Evolutionary conservation across 75 land plant species (phyloP), one percentile per base, ranked within the genome.

Genomic region (Pinus taeda): DNA sequence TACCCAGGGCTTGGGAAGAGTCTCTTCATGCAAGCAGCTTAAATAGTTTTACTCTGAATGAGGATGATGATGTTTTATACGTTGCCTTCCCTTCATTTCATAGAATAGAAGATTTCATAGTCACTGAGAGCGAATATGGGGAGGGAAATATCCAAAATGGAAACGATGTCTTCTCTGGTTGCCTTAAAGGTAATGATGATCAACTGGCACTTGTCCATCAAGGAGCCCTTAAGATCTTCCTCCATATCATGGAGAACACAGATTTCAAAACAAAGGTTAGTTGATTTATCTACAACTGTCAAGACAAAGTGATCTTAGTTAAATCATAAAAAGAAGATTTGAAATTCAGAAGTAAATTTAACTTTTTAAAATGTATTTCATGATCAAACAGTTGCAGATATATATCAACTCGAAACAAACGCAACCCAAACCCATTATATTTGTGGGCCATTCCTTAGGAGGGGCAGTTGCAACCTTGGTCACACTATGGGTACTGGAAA

Each of bases 391-490:
- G 71, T 36, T 67, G 71, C 45, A 67, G 71, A 18, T 15, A 36
- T 3, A 36, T 67, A 29, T 37, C 8, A 67, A 67, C 0, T 7
- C 20, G 39, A 67, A 39, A 18, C 36, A 67, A 17, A 42, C 1
- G 53, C 8, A 49, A 49, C 11, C 11, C 53, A 61, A 67, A 39
- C 12, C n/a, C 3, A 67, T 67, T 67, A 39, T 67, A 17, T 67
- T 39, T 37, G 71, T 37, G 45, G 71, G 71, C 18, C 71, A 67
- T 67, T 67, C 71, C 22, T 36, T 67, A 36, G 71, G 71, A 67
- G 71, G 71, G 6, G 42, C 71, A 36, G 71, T 67, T 67, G 71
- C 71, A 67, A 37, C 71, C 33, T 33, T 67, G 71, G 71, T 42
- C 71, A 67, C 42, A 37, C 42, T 67, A 39, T 67, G 71, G 71